Evolutionary conservation across 257 asterid genomes (phyloP).

Genomic region (Solanum piurae): DNA sequence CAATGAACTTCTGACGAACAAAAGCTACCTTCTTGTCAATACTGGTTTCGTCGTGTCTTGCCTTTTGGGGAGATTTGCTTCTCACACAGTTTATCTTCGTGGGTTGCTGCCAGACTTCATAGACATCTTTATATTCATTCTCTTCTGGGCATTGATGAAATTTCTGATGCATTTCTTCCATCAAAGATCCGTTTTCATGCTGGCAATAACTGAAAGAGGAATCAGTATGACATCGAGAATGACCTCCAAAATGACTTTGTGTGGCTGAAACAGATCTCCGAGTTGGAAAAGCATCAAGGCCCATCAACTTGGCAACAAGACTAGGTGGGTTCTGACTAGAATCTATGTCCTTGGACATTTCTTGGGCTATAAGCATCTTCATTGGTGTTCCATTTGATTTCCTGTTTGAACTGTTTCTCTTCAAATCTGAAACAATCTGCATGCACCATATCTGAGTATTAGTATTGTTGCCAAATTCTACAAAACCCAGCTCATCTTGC

Average conservation of each 20-base stretch:
- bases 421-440: slow-evolving; percentile 50
- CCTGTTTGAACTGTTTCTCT: slow-evolving; percentile 31
- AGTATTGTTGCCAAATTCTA: slow-evolving; percentile 3
- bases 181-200: slow-evolving; percentile 46
- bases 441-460: slow-evolving; percentile 11
- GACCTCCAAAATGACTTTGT: slow-evolving; percentile 29
- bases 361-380: slow-evolving; percentile 90
- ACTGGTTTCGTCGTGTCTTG: slow-evolving; percentile 28
- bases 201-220: slow-evolving; percentile 54
- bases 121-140: slow-evolving; percentile 50
- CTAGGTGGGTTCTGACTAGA: slow-evolving; percentile 52
- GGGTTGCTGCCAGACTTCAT: slow-evolving; percentile 50
- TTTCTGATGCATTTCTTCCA: slow-evolving; percentile 10
- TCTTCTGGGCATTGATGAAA: slow-evolving; percentile 33
- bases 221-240: slow-evolving; percentile 52
- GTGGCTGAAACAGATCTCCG: slow-evolving; percentile 42
- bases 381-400: slow-evolving; percentile 61
- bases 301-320: slow-evolving; percentile 95
- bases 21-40: slow-evolving; percentile 60
- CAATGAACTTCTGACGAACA: slow-evolving; percentile 84
- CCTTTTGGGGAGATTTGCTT: slow-evolving; percentile 41
- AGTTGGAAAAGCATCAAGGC: slow-evolving; percentile 84
- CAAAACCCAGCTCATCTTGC: neutral
- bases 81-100: slow-evolving; percentile 20
- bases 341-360: slow-evolving; percentile 78